These are phyloP conservation scores for Wickerhamiella parazyma DNA, from an alignment of 805 yeast species.

Conservation along the genomic window DNA sequence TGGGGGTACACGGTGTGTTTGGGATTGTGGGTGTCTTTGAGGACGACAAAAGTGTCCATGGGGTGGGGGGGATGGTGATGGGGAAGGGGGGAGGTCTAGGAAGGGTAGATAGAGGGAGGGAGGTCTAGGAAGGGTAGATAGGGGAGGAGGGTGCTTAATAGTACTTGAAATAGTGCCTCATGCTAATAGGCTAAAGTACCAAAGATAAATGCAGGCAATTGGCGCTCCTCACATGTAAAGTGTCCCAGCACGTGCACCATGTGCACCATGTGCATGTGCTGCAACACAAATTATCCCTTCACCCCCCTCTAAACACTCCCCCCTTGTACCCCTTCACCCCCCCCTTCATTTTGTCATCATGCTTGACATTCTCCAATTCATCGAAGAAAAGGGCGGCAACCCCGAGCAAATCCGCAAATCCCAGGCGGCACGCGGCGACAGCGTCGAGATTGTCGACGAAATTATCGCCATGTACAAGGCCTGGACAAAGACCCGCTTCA, in stretches of 20 bases:
- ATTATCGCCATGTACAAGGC: conserved; percentile 80
- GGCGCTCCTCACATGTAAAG: too few relatives aligned
- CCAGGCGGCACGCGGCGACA: conserved; percentile 86
- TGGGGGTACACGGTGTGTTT: conserved; percentile 25
- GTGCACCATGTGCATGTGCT: too few relatives aligned
- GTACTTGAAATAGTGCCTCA: too few relatives aligned
- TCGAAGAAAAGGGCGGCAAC: conserved; percentile 94
- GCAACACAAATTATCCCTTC: too few relatives aligned
- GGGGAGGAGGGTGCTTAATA: too few relatives aligned
- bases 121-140: too few relatives aligned
- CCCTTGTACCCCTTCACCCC: not conserved
- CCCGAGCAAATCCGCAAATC: conserved; percentile 80
- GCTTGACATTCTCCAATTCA: conserved; percentile 87
- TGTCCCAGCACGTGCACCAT: too few relatives aligned
- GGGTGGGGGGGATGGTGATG: too few relatives aligned
- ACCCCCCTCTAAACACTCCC: not conserved
- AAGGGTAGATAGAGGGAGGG: too few relatives aligned
- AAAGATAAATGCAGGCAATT: too few relatives aligned
- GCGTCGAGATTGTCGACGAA: conserved; percentile 92
- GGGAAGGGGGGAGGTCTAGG: too few relatives aligned
- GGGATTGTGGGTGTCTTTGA: conserved; percentile 13
- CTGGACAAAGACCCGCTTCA: conserved; percentile 85
- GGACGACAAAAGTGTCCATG: conserved; percentile 14
- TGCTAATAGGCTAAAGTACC: too few relatives aligned
- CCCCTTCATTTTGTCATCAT: conserved; percentile 28